phyloP scores from a whole-genome alignment of 1,139 yeast genomes.

The Sugiyamaella paludigena region DNA sequence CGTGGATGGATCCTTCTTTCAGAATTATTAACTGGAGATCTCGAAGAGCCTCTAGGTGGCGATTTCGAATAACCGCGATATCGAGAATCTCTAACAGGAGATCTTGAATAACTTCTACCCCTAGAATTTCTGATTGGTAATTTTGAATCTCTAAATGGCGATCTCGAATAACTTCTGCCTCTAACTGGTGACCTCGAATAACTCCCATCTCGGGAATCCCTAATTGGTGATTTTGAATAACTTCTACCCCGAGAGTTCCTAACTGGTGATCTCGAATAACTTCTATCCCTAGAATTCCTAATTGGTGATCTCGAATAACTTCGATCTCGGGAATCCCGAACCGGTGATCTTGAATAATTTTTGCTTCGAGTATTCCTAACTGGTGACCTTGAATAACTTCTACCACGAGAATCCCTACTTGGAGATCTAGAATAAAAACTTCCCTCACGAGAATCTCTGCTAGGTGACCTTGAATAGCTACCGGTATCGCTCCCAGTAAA shows the following conservation, averaged over 20 bases:
- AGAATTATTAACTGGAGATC: slow-evolving; percentile 16
- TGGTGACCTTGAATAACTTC: slow-evolving; percentile 2
- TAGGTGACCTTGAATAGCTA: too few species aligned
- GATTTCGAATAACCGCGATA: background rate
- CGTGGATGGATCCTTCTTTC: too few species aligned
- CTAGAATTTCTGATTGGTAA: slow-evolving; percentile 15
- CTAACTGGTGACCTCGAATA: slow-evolving; percentile 8
- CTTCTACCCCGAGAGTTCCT: background rate
- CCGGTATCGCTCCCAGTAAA: too few species aligned
- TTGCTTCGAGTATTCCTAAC: background rate
- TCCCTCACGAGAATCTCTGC: too few species aligned
- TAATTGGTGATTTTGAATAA: background rate
- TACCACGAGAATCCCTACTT: background rate
- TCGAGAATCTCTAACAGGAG: background rate
- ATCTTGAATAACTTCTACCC: slow-evolving; percentile 24
- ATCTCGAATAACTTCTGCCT: slow-evolving; percentile 12
- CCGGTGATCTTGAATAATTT: slow-evolving; percentile 3
- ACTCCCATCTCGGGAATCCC: background rate
- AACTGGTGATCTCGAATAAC: slow-evolving; percentile 19
- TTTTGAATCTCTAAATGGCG: background rate
- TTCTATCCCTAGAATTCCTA: slow-evolving; percentile 21
- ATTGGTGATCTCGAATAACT: slow-evolving; percentile 13
- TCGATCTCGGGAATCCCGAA: slow-evolving; percentile 1
- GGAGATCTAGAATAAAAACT: background rate
- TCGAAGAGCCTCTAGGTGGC: slow-evolving; percentile 27